Conservation (phyloP, 352 stramenopile genomes). For the Thraustotheca clavata region DNA sequence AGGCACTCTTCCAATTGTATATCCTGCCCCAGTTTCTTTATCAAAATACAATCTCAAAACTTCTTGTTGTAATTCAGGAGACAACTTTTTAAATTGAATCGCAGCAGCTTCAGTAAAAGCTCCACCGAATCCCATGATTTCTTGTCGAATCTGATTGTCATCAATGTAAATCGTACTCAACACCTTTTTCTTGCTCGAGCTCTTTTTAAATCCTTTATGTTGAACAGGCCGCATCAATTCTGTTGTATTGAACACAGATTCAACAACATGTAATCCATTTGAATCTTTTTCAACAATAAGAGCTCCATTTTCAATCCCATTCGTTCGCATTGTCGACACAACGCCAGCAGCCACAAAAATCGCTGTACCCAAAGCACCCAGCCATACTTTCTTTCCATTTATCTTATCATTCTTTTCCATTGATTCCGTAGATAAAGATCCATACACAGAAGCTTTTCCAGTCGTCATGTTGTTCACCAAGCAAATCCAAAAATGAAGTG, state of each 20-base stretch:
- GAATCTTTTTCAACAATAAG: neutral
- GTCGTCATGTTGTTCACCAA: neutral
- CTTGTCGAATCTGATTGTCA: conserved; percentile 43
- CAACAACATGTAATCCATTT: conserved; percentile 1
- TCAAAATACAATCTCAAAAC: conserved; percentile 85
- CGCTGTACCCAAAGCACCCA: neutral
- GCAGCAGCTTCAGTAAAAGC: conserved; percentile 89
- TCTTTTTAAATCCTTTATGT: conserved; percentile 27
- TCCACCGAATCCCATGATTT: conserved; percentile 86
- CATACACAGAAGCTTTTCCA: neutral
- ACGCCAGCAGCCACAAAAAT: conserved; percentile 7
- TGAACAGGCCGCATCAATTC: neutral
- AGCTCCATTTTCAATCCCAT: neutral
- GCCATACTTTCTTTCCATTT: neutral
- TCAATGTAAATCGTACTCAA: conserved; percentile 48
- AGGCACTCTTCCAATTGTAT: conserved; percentile 84
- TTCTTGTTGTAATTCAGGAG: conserved; percentile 66
- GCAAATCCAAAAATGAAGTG: conserved; percentile 1
- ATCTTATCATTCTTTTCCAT: neutral
- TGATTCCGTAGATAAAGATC: neutral
- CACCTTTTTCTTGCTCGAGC: conserved; percentile 4
- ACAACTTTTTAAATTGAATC: conserved; percentile 79
- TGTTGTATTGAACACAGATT: neutral
- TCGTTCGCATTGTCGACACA: neutral
- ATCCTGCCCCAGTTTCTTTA: conserved; percentile 60